Evolutionary conservation across 2,329 filamentous ascomycete species (phyloP), one percentile per base, ranked within the genome.

Genomic region (Sporothrix curviconia): DNA sequence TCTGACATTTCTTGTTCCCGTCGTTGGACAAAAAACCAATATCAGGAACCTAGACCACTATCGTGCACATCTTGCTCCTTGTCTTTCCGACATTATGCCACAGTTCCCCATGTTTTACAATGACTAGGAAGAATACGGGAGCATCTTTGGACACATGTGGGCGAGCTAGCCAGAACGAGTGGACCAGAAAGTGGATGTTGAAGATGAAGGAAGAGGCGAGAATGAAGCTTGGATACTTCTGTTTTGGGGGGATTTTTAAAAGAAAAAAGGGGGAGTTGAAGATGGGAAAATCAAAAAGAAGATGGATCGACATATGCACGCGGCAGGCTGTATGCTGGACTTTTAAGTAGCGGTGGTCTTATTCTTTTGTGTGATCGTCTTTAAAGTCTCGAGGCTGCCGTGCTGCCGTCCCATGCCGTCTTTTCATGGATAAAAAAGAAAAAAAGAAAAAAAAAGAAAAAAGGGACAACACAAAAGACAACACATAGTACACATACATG

Each of bases 91-190:
- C 14, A 28, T 46, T 37, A 44, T 55, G 37, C 40, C n/a, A n/a
- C 39, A n/a, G n/a, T 34, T 12, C 47, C 28, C 28, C 37, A 54
- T 55, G 30, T 43, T 55, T 34, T 39, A 22, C 42, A 43, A 55
- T 37, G 25, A 25, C 37, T 53, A 47, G 53, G 32, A 22, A 39
- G 32, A 55, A 37, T 37, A 47, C 32, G 40, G 40, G 28, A 32
- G 42, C 22, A 24, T 39, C 22, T 24, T 15, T 46, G 9, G 28
- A 36, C 32, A 37, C 42, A 39, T 47, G 53, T 47, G 42, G 40
- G 8, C 19, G 32, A 37, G 19, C 30, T 30, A 39, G 37, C 30
- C 53, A n/a, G 47, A 46, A 55, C 22, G 15, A 55, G 42, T 55
- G 53, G 40, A 12, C 15, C n/a, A n/a, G 12, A 54, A 22, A 30